phyloP scores from a whole-genome alignment of 352 stramenopile genomes.

The Elongisporangium undulatum region DNA sequence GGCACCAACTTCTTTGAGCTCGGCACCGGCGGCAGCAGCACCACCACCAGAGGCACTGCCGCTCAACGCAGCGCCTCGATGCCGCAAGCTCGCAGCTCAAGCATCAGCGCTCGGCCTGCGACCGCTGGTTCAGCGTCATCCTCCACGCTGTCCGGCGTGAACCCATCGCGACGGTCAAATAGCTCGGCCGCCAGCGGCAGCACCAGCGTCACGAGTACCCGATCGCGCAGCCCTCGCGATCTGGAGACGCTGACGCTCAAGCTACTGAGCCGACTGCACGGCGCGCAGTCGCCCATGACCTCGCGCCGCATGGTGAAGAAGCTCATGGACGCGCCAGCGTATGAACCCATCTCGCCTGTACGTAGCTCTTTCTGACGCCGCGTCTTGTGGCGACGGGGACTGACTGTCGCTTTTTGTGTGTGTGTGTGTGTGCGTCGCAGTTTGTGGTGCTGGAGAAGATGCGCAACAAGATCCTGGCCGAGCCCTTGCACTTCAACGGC shows the following conservation, averaged over 20 bases:
- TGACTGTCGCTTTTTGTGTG: neutral
- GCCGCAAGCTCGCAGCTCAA: neutral
- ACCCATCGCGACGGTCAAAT: neutral
- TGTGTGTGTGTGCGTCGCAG: conserved; percentile 14
- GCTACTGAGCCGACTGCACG: conserved; percentile 42
- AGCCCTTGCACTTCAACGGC: conserved; percentile 37
- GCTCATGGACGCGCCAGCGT: conserved; percentile 38
- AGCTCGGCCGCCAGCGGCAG: neutral
- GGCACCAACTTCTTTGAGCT: neutral
- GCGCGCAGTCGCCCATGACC: conserved; percentile 46
- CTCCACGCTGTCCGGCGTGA: neutral
- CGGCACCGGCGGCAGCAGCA: neutral
- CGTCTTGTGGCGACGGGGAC: neutral
- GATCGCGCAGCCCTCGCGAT: conserved; percentile 27
- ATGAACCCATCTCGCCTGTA: conserved; percentile 1
- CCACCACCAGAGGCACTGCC: neutral
- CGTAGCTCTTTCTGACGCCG: neutral
- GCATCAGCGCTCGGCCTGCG: neutral
- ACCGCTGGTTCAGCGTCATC: neutral
- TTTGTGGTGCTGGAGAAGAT: conserved; percentile 76
- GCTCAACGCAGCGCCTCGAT: neutral
- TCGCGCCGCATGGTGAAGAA: conserved; percentile 50
- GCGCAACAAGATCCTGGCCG: conserved; percentile 50
- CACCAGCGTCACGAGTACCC: conserved; percentile 3
- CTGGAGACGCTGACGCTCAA: conserved; percentile 55